Evolutionary conservation across 768 basidiomycete species (phyloP).

Genomic region (Imleria badia): DNA sequence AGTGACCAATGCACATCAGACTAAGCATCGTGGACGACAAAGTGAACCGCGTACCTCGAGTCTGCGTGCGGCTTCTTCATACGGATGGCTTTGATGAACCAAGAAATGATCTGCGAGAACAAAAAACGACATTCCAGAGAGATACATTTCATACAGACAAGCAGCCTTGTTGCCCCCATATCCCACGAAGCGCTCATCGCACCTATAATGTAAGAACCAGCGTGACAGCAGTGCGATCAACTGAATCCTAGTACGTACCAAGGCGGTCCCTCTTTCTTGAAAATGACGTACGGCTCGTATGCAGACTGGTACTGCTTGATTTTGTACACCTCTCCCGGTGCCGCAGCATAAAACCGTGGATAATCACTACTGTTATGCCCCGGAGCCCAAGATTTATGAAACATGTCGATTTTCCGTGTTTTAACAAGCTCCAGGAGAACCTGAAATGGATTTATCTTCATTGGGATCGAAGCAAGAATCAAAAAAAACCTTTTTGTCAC

Average conservation of each 20-base stretch:
- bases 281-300: slow-evolving; percentile 88
- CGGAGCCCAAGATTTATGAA: slow-evolving; percentile 73
- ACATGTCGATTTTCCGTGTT: slow-evolving; percentile 61
- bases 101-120: slow-evolving; percentile 87
- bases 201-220: slow-evolving; percentile 48
- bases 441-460: slow-evolving; percentile 29
- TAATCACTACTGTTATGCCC: slow-evolving; percentile 87
- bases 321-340: slow-evolving; percentile 68
- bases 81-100: slow-evolving; percentile 82
- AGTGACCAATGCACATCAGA: background rate
- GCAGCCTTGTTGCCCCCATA: slow-evolving; percentile 94
- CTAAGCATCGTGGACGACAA: background rate
- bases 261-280: slow-evolving; percentile 71
- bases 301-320: slow-evolving; percentile 77
- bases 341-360: slow-evolving; percentile 57
- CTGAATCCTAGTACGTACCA: slow-evolving; percentile 47
- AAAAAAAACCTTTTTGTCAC: slow-evolving; percentile 58
- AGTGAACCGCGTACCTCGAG: slow-evolving; percentile 52
- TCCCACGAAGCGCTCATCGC: slow-evolving; percentile 87
- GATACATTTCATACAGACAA: slow-evolving; percentile 87
- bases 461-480: background rate
- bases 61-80: slow-evolving; percentile 72
- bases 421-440: slow-evolving; percentile 59
- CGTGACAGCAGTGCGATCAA: background rate
- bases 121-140: slow-evolving; percentile 81